phyloP scores from a whole-genome alignment of 345 rosid genomes.

The Fremontodendron californicum region DNA sequence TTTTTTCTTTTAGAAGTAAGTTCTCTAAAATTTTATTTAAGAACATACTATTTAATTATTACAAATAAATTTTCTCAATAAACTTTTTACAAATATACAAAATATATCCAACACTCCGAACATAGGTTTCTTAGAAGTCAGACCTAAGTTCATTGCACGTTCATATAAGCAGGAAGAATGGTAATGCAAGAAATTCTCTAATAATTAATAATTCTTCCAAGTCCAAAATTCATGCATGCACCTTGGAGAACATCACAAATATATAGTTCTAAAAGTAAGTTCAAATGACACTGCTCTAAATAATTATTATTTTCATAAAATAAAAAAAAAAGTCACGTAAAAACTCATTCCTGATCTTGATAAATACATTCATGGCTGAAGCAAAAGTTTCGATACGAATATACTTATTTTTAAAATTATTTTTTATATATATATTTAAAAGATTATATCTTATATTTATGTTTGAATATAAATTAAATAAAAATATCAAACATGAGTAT shows the following conservation, averaged over 20 bases:
- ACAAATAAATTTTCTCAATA: too few species aligned
- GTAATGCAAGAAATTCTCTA: not conserved
- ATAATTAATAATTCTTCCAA: not conserved
- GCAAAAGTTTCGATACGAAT: too few species aligned
- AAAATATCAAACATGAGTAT: too few species aligned
- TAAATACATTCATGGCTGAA: conserved; percentile 83
- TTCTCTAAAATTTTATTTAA: too few species aligned
- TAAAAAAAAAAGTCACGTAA: not conserved
- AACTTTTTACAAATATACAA: too few species aligned
- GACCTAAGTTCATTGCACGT: not conserved
- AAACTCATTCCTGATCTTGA: conserved; percentile 55
- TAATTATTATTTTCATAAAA: not conserved
- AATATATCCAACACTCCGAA: too few species aligned
- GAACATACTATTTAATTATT: too few species aligned
- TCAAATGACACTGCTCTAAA: not conserved
- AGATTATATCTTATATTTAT: too few species aligned
- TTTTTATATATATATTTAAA: too few species aligned
- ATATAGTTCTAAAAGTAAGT: not conserved
- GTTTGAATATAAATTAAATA: too few species aligned
- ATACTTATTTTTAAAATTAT: too few species aligned
- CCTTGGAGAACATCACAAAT: not conserved
- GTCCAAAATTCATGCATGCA: not conserved
- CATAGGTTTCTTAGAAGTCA: not conserved
- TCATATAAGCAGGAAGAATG: not conserved
- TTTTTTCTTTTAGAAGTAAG: too few species aligned